Conservation (phyloP, 179 eudicot species). For the Vitellaria paradoxa region DNA sequence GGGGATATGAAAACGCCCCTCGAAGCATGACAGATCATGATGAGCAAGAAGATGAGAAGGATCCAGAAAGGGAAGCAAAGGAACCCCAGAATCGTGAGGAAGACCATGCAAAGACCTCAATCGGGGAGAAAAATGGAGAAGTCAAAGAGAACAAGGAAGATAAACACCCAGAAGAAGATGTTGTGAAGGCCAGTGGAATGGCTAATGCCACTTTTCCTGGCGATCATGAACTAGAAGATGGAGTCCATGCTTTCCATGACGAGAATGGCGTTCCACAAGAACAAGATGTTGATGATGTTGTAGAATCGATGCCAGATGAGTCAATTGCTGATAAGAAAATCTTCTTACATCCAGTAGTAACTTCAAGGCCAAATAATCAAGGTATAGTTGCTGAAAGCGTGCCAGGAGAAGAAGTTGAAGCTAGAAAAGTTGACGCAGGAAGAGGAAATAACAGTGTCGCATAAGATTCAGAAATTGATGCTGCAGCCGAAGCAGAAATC, state of each 20-base stretch:
- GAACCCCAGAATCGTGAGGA: not conserved
- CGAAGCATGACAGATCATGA: too few species aligned
- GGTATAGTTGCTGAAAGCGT: not conserved
- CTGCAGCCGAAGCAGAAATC: not conserved
- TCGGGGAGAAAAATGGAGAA: not conserved
- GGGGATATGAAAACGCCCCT: too few species aligned
- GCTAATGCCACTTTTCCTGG: not conserved
- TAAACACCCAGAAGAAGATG: not conserved
- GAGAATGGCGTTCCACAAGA: conserved; percentile 11
- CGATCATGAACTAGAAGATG: conserved; percentile 1
- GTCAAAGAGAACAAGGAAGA: not conserved
- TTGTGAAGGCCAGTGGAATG: not conserved
- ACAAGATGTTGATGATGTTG: too few species aligned
- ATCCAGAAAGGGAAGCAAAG: not conserved
- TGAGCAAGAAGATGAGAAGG: too few species aligned
- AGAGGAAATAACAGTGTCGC: not conserved
- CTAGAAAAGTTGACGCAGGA: not conserved
- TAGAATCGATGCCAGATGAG: not conserved
- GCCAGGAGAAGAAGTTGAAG: not conserved
- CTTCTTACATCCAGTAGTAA: not conserved
- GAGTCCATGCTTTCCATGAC: conserved; percentile 5
- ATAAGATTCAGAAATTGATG: not conserved
- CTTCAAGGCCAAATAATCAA: not conserved
- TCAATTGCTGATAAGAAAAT: not conserved
- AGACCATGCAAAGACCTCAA: not conserved